phyloP scores from a whole-genome alignment of 495 filamentous ascomycete genomes.

The Neurospora sp. region DNA sequence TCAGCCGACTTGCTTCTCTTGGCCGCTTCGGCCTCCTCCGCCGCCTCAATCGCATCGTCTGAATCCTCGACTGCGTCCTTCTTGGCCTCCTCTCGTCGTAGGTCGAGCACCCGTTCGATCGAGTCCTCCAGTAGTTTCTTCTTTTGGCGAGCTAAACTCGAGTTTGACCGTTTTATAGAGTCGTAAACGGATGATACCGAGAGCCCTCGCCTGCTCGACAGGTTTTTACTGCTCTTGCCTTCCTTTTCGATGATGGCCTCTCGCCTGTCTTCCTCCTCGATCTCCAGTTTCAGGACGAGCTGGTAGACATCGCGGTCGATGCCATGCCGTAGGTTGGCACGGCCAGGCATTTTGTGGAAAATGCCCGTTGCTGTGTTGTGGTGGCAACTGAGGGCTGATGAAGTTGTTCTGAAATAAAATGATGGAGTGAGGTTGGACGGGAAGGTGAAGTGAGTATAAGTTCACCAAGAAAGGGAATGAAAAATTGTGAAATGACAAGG shows the following conservation, averaged over 20 bases:
- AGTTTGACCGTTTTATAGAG: constrained; percentile 72
- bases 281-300: constrained; percentile 57
- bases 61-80: constrained; percentile 43
- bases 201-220: constrained; percentile 20
- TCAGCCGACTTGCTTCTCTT: constrained; percentile 10
- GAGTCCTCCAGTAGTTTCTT: constrained; percentile 75
- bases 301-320: constrained; percentile 50
- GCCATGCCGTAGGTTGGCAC: constrained; percentile 15
- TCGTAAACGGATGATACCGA: constrained; percentile 61
- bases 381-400: not conserved
- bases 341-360: constrained; percentile 5
- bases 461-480: not conserved
- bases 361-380: not conserved
- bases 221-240: not conserved
- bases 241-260: constrained; percentile 6
- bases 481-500: not conserved
- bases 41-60: constrained; percentile 57
- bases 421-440: not conserved
- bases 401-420: not conserved
- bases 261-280: constrained; percentile 30
- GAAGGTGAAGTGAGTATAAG: not conserved
- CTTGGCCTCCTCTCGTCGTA: constrained; percentile 56
- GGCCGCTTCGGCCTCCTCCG: constrained; percentile 34
- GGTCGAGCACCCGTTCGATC: constrained; percentile 72
- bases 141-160: constrained; percentile 66